These are phyloP conservation scores for Lonicera japonica DNA, from an alignment of 129 eudicot species.

Conservation along the genomic window DNA sequence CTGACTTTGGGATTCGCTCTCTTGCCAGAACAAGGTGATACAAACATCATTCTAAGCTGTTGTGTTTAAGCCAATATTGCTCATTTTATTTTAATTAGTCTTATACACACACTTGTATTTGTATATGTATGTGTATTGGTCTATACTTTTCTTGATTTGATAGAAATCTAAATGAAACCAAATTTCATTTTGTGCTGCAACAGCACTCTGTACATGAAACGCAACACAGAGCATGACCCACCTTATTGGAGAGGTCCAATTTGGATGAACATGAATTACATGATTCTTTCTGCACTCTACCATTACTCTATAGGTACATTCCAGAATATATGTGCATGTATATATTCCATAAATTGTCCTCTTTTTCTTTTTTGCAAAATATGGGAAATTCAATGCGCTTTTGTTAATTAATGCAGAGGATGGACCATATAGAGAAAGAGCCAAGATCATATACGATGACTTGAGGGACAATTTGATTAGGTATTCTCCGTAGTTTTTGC, in stretches of 20 bases:
- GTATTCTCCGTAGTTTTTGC: constrained; percentile 23
- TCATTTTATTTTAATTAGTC: too few relatives aligned
- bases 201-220: constrained; percentile 90
- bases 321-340: not conserved
- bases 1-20: constrained; percentile 71
- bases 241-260: constrained; percentile 98
- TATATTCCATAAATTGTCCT: not conserved
- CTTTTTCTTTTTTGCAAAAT: not conserved
- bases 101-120: too few relatives aligned
- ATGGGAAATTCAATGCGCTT: not conserved
- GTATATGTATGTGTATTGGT: too few relatives aligned
- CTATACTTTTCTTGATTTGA: not conserved
- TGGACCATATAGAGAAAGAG: constrained; percentile 82
- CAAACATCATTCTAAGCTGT: not conserved
- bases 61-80: not conserved
- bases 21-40: constrained; percentile 81
- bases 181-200: constrained; percentile 5
- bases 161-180: not conserved
- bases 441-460: constrained; percentile 61
- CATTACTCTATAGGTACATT: constrained; percentile 69
- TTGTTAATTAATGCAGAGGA: constrained; percentile 33
- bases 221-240: constrained; percentile 92
- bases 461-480: constrained; percentile 69
- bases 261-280: constrained; percentile 96
- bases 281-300: constrained; percentile 82